These are phyloP conservation scores for Moesziomyces aphidis DNA, from an alignment of 1,284 basidiomycete genomes.

Conservation along the genomic window DNA sequence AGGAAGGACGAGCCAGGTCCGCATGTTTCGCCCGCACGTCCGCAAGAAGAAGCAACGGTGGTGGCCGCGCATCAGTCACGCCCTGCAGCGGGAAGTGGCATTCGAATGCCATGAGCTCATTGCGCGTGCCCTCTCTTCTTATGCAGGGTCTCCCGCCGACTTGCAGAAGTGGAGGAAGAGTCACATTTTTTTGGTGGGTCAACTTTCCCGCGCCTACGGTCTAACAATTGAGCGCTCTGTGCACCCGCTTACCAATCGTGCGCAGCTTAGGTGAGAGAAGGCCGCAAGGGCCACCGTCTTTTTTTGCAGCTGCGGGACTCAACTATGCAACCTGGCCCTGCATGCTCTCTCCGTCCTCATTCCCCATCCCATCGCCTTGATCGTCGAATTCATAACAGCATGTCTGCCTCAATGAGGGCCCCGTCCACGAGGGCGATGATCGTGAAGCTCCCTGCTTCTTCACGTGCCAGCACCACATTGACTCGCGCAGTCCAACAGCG, in stretches of 20 bases:
- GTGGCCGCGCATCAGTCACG: background rate
- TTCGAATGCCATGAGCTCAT: constrained; percentile 26
- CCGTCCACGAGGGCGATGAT: background rate
- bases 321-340: too few relatives aligned
- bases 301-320: background rate
- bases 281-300: constrained; percentile 24
- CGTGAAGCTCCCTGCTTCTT: background rate
- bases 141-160: constrained; percentile 34
- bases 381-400: background rate
- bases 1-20: too few relatives aligned
- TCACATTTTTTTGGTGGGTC: background rate
- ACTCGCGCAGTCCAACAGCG: background rate
- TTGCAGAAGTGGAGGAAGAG: constrained; percentile 24
- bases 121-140: constrained; percentile 14
- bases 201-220: background rate
- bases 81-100: background rate
- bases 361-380: background rate
- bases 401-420: background rate
- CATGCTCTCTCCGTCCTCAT: too few relatives aligned
- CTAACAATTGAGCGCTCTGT: background rate
- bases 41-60: background rate
- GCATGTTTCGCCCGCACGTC: background rate
- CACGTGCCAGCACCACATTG: background rate
- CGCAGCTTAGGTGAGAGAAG: constrained; percentile 29
- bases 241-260: constrained; percentile 27